Evolutionary conservation across 192 early-diverging fungal genomes (phyloP).

Genomic region (Entomortierella parvispora): DNA sequence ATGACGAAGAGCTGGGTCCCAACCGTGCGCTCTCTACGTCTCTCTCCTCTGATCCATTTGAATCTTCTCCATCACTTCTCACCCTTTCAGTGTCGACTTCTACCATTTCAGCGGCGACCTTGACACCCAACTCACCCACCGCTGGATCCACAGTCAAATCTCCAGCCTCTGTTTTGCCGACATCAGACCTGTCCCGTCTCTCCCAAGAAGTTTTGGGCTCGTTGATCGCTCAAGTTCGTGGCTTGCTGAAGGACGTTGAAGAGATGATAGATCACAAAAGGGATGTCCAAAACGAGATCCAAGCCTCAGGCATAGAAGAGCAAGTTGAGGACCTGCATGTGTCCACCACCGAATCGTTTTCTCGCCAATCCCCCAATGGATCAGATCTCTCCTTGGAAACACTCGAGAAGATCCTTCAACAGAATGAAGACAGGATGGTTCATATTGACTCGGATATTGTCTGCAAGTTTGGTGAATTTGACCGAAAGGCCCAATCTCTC

Average conservation of each 20-base stretch:
- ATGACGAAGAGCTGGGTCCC: too few relatives aligned
- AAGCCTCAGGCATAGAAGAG: not conserved
- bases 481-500: slow-evolving; percentile 12
- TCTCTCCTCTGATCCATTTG: not conserved
- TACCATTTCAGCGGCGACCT: not conserved
- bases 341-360: not conserved
- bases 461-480: slow-evolving; percentile 23
- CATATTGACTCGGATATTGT: slow-evolving; percentile 20
- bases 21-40: not conserved
- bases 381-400: not conserved
- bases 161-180: not conserved
- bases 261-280: slow-evolving; percentile 28
- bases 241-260: slow-evolving; percentile 16
- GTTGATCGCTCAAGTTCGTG: not conserved
- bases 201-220: slow-evolving; percentile 6
- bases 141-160: not conserved
- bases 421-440: slow-evolving; percentile 9
- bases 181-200: not conserved
- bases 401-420: slow-evolving; percentile 4
- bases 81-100: slow-evolving; percentile 3
- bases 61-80: not conserved
- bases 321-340: not conserved
- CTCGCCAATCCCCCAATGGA: not conserved
- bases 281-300: slow-evolving; percentile 11
- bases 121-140: slow-evolving; percentile 6